Conservation (phyloP, 495 filamentous ascomycete species). For the Podospora tetraspora region DNA sequence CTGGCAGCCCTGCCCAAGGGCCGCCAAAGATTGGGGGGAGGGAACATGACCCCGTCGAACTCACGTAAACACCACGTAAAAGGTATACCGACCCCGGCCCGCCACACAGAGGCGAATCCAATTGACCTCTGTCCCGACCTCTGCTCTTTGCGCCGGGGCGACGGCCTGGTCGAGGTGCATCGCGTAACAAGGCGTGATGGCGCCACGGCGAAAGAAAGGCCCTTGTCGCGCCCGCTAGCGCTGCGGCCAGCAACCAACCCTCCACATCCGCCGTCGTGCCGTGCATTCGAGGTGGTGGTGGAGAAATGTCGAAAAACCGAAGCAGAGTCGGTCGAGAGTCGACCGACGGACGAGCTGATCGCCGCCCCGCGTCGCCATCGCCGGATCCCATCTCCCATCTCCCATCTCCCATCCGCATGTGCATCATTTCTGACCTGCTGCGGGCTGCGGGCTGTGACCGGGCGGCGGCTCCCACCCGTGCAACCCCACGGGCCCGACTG, state of each 20-base stretch:
- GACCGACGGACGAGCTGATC: background rate
- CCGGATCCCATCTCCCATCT: background rate
- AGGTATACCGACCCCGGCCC: background rate
- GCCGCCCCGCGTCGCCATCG: background rate
- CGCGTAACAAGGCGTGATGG: conserved; percentile 25
- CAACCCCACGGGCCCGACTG: background rate
- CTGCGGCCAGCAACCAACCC: conserved; percentile 10
- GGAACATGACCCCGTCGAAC: conserved; percentile 3
- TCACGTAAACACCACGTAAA: conserved; percentile 28
- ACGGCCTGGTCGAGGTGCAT: conserved; percentile 14
- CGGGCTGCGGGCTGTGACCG: background rate
- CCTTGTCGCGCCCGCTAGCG: conserved; percentile 16
- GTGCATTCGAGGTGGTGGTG: background rate
- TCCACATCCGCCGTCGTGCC: background rate
- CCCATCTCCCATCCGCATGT: background rate
- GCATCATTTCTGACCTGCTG: background rate
- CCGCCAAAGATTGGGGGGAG: conserved; percentile 15
- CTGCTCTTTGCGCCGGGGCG: background rate
- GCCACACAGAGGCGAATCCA: conserved; percentile 8
- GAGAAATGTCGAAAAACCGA: background rate
- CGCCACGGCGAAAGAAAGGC: conserved; percentile 18
- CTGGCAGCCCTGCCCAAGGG: conserved; percentile 1
- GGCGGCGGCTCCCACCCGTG: background rate
- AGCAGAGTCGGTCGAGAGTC: background rate
- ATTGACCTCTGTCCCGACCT: background rate